Percentiles rank a stretch among this genome's conserved stretches.
Conservation (phyloP, 371 early-diverging fungal genomes). For the Circinella umbellata region DNA sequence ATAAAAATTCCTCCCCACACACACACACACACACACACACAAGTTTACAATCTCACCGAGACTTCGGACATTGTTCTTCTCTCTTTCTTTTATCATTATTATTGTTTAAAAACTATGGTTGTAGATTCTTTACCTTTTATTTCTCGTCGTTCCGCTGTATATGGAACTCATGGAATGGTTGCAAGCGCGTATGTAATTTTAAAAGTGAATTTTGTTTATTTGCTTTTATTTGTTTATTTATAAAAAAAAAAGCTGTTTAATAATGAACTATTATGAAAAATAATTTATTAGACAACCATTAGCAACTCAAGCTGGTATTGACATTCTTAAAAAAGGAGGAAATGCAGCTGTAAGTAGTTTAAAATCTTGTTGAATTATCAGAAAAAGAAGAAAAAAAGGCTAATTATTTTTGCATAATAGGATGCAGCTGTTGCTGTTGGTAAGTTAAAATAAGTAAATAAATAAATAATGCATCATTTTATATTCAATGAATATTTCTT, state of each 20-base stretch:
- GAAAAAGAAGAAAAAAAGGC: no score
- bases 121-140: slow-evolving; percentile 42
- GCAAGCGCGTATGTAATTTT: slow-evolving; percentile 41
- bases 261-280: not conserved
- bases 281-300: slow-evolving; percentile 69
- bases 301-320: slow-evolving; percentile 79
- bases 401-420: slow-evolving; percentile 23
- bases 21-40: no score
- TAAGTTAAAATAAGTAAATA: slow-evolving; percentile 11
- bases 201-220: no score
- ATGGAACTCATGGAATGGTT: slow-evolving; percentile 53
- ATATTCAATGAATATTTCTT: not conserved
- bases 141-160: slow-evolving; percentile 51
- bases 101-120: not conserved
- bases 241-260: no score
- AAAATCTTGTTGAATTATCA: no score
- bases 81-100: not conserved
- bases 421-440: slow-evolving; percentile 86
- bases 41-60: not conserved
- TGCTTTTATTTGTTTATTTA: not conserved
- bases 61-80: slow-evolving; percentile 8
- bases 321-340: slow-evolving; percentile 83
- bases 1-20: not conserved
- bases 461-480: slow-evolving; percentile 4
- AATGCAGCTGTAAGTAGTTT: slow-evolving; percentile 82